Conservation (phyloP, 495 filamentous ascomycete species). For the Penicillium paxilli region DNA sequence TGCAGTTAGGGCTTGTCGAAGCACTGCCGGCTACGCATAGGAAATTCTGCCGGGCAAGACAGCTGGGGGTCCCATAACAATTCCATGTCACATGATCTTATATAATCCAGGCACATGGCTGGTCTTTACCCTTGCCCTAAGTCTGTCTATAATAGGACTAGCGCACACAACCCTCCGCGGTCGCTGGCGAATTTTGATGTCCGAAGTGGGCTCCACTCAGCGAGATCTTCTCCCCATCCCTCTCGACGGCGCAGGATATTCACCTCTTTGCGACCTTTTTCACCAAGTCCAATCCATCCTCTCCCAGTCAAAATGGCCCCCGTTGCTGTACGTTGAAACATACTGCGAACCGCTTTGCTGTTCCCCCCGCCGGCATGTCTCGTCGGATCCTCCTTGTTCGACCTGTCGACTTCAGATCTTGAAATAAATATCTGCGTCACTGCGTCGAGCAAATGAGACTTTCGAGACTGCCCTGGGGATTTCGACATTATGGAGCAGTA, state of each 20-base stretch:
- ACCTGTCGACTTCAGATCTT: conserved; percentile 14
- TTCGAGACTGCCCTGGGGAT: conserved; percentile 25
- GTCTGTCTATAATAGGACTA: conserved; percentile 26
- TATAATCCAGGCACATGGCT: conserved; percentile 1
- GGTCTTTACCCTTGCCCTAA: conserved; percentile 23
- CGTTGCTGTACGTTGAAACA: conserved; percentile 69
- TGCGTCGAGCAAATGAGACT: neutral
- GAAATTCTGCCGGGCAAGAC: too few species aligned
- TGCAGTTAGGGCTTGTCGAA: too few species aligned
- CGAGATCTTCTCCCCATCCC: conserved; percentile 28
- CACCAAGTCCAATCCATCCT: conserved; percentile 22
- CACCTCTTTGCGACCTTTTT: conserved; percentile 58
- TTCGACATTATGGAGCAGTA: conserved; percentile 77
- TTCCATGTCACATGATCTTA: conserved; percentile 2
- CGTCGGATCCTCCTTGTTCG: conserved; percentile 8
- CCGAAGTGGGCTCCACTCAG: conserved; percentile 30
- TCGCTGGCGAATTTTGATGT: conserved; percentile 17
- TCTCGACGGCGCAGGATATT: conserved; percentile 56
- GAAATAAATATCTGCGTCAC: conserved; percentile 24
- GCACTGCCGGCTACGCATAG: too few species aligned
- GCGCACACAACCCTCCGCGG: conserved; percentile 23
- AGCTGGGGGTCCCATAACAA: too few species aligned
- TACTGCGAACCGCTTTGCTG: conserved; percentile 82
- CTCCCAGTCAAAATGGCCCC: conserved; percentile 51
- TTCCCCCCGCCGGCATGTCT: conserved; percentile 43